These are phyloP conservation scores for Chrysosporium keratinophilum DNA, from an alignment of 2,329 filamentous ascomycete species.

Conservation along the genomic window DNA sequence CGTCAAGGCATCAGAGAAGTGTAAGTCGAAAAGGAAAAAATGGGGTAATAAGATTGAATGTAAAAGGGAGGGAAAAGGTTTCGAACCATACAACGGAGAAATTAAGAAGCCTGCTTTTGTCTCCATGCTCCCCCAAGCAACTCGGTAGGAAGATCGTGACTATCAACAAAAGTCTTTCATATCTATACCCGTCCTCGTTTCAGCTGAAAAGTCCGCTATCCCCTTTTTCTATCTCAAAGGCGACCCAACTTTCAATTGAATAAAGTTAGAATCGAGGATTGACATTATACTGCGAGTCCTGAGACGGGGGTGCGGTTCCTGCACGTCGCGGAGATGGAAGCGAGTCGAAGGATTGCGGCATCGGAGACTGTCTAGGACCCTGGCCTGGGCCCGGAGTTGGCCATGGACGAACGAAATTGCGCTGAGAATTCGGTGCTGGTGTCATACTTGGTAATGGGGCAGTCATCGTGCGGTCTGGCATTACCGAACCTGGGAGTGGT, in stretches of 20 bases:
- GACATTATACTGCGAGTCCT: not conserved
- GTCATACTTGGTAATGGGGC: conserved; percentile 9
- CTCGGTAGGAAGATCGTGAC: not conserved
- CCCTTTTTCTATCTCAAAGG: not conserved
- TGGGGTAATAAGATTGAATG: conserved; percentile 5
- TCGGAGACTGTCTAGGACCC: not conserved
- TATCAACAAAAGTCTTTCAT: not conserved
- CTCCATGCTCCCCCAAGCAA: not conserved
- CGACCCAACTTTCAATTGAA: not conserved
- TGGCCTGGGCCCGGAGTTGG: not conserved
- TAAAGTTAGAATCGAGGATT: conserved; percentile 1
- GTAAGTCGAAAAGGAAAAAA: not conserved
- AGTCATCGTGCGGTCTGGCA: conserved; percentile 15
- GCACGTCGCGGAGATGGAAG: conserved; percentile 1
- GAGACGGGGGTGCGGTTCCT: conserved; percentile 10
- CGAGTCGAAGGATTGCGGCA: not conserved
- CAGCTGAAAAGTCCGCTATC: too few species aligned
- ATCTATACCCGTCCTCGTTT: too few species aligned
- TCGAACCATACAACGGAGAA: not conserved
- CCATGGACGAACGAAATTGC: conserved; percentile 13
- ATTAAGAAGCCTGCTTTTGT: conserved; percentile 8
- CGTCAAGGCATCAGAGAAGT: not conserved
- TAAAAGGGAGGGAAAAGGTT: not conserved
- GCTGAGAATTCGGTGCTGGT: conserved; percentile 6
- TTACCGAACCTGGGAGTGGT: not conserved